These are phyloP conservation scores for Pleurotus tuber-regium DNA, from an alignment of 768 basidiomycete genomes.

Conservation along the genomic window DNA sequence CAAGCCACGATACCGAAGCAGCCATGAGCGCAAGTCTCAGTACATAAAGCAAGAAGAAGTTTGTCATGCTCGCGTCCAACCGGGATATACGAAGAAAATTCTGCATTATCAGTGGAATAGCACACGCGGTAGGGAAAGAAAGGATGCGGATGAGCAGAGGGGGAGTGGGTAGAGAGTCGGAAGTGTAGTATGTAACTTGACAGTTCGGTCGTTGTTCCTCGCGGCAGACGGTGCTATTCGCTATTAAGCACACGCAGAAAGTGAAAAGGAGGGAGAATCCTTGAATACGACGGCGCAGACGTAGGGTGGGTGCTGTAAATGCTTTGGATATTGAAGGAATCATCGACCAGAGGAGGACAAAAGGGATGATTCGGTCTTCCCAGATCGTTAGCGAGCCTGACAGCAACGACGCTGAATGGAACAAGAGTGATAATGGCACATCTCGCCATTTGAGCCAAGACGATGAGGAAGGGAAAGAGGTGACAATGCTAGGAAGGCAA, in stretches of 20 bases:
- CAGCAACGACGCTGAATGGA: conserved; percentile 76
- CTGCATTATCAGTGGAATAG: conserved; percentile 53
- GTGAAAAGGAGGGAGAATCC: conserved; percentile 68
- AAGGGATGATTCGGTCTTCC: conserved; percentile 85
- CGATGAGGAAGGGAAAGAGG: conserved; percentile 41
- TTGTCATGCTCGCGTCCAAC: conserved; percentile 73
- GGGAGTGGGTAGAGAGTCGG: conserved; percentile 64
- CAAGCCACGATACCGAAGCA: conserved; percentile 68
- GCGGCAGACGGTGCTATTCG: conserved; percentile 82
- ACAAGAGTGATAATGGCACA: conserved; percentile 51
- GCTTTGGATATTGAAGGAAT: conserved; percentile 59
- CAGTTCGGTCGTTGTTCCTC: conserved; percentile 95
- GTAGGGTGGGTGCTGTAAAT: conserved; percentile 61
- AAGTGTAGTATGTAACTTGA: conserved; percentile 83
- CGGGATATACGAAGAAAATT: conserved; percentile 62
- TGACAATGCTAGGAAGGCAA: conserved; percentile 27
- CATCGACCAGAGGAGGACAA: conserved; percentile 66
- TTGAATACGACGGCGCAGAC: conserved; percentile 73
- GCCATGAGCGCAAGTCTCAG: conserved; percentile 57
- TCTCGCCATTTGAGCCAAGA: conserved; percentile 28
- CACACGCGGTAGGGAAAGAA: conserved; percentile 51
- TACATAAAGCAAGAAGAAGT: conserved; percentile 55
- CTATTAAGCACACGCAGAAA: conserved; percentile 67
- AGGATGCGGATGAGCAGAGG: conserved; percentile 56
- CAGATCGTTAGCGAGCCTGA: conserved; percentile 98